Evolutionary conservation across 208 protist species (phyloP).

Genomic region (Dictyostelium gargantuum): DNA sequence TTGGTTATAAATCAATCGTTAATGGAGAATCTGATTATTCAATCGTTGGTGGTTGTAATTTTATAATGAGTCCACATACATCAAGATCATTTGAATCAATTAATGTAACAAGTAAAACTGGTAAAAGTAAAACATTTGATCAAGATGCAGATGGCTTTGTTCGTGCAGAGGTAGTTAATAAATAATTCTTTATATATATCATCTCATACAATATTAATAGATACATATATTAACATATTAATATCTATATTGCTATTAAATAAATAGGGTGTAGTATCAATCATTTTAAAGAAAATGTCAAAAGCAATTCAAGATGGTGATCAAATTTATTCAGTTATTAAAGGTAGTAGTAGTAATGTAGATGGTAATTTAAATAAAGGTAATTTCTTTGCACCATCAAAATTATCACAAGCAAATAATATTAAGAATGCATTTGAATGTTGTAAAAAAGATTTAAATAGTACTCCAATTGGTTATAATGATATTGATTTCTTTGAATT

Average conservation of each 20-base stretch:
- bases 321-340: conserved; percentile 68
- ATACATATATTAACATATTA: conserved; percentile 72
- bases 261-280: not conserved
- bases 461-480: not conserved
- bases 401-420: not conserved
- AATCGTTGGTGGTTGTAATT: conserved; percentile 74
- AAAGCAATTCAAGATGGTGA: not conserved
- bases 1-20: conserved; percentile 70
- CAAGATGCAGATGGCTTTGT: conserved; percentile 86
- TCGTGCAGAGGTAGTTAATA: conserved; percentile 80
- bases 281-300: conserved; percentile 53
- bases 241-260: not conserved
- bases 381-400: not conserved
- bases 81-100: conserved; percentile 64
- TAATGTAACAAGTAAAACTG: conserved; percentile 77
- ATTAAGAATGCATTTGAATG: not conserved
- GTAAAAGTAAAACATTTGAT: conserved; percentile 85
- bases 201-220: conserved; percentile 62
- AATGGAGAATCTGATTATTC: conserved; percentile 72
- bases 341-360: conserved; percentile 33
- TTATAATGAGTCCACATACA: conserved; percentile 32
- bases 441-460: not conserved
- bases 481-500: conserved; percentile 77
- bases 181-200: not conserved
- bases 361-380: not conserved